phyloP scores from a whole-genome alignment of 2,329 filamentous ascomycete species.

The Colletotrichum trifolii region DNA sequence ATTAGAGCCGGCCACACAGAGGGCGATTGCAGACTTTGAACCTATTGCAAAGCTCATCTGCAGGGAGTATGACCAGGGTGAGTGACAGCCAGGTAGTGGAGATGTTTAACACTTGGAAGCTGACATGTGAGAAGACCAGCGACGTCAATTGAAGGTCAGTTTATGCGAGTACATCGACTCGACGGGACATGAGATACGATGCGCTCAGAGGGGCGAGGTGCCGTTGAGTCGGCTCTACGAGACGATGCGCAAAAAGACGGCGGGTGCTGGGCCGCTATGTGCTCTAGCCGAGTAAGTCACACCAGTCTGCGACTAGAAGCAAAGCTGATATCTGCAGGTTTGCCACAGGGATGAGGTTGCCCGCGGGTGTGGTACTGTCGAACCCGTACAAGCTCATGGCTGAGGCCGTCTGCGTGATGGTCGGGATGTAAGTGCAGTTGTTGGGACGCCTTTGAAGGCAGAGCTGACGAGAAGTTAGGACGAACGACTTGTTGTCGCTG shows the following conservation, averaged over 20 bases:
- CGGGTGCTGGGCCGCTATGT: slow-evolving; percentile 28
- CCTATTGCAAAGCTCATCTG: slow-evolving; percentile 23
- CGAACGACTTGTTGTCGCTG: slow-evolving; percentile 34
- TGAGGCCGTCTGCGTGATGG: slow-evolving; percentile 25
- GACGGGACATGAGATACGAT: slow-evolving; percentile 24
- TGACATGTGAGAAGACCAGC: slow-evolving; percentile 23
- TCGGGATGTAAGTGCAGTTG: slow-evolving; percentile 25
- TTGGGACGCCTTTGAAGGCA: not conserved
- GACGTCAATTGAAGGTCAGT: slow-evolving; percentile 15
- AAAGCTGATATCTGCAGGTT: slow-evolving; percentile 27
- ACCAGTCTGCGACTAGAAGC: no score
- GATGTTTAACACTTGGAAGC: not conserved
- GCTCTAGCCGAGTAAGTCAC: slow-evolving; percentile 31
- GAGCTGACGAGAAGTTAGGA: slow-evolving; percentile 19
- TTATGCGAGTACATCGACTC: slow-evolving; percentile 33
- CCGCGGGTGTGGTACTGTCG: not conserved
- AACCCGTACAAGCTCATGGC: slow-evolving; percentile 21
- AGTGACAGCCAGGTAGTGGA: not conserved
- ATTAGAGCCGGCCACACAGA: not conserved
- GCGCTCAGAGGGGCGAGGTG: slow-evolving; percentile 22
- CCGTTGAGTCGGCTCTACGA: slow-evolving; percentile 25
- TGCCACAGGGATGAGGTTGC: slow-evolving; percentile 17
- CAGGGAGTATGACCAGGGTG: slow-evolving; percentile 24
- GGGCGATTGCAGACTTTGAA: slow-evolving; percentile 15
- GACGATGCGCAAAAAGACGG: slow-evolving; percentile 25